These are phyloP conservation scores for Xerocomus minutiporus DNA, from an alignment of 1,284 basidiomycete species.

Conservation along the genomic window DNA sequence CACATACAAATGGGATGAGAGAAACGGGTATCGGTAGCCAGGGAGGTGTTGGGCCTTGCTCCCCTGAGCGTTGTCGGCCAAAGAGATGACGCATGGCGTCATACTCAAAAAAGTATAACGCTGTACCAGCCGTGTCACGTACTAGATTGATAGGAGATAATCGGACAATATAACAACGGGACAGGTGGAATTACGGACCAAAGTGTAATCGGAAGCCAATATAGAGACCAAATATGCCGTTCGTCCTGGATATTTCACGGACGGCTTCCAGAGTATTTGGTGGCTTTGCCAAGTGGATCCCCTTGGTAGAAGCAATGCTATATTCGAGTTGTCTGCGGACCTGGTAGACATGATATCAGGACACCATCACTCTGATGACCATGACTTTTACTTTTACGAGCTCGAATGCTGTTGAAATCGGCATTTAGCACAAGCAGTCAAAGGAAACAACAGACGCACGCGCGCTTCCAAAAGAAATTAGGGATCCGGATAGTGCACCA, in stretches of 20 bases:
- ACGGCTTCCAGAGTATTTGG: conserved; percentile 73
- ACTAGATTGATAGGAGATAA: conserved; percentile 41
- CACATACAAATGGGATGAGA: conserved; percentile 80
- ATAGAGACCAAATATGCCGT: conserved; percentile 72
- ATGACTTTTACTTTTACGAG: conserved; percentile 78
- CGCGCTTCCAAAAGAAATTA: conserved; percentile 80
- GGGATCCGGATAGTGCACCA: conserved; percentile 77
- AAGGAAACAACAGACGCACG: conserved; percentile 51
- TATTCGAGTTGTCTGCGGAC: conserved; percentile 91
- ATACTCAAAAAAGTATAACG: conserved; percentile 84
- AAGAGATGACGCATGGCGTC: conserved; percentile 78
- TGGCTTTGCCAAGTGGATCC: conserved; percentile 60
- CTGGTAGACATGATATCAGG: conserved; percentile 37
- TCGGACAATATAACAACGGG: background rate
- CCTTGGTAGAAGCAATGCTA: conserved; percentile 80
- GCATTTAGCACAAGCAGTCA: conserved; percentile 7
- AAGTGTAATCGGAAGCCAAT: conserved; percentile 83
- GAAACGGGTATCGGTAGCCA: conserved; percentile 77
- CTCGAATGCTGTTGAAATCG: conserved; percentile 68
- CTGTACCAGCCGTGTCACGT: conserved; percentile 77
- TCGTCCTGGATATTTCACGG: conserved; percentile 60
- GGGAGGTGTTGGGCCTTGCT: conserved; percentile 68
- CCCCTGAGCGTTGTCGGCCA: conserved; percentile 64
- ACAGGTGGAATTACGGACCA: conserved; percentile 40
- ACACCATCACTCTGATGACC: background rate